Conservation (phyloP, 108 stramenopile species). For the Hondaea fermentalgiana region DNA sequence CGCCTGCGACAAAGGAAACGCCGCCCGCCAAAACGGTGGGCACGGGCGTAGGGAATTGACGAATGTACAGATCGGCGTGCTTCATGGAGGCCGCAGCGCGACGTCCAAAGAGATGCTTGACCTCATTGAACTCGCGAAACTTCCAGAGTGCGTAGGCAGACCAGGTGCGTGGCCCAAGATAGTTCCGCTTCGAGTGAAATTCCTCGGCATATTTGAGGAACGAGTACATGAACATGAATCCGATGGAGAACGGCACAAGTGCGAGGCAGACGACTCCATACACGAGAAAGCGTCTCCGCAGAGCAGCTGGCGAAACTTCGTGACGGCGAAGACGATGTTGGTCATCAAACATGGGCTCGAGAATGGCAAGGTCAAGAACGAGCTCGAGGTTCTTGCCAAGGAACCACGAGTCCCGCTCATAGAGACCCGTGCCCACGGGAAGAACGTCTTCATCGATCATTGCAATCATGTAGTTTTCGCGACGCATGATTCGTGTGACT, state of each 20-base stretch:
- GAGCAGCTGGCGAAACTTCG: conserved; percentile 67
- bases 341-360: conserved; percentile 95
- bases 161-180: conserved; percentile 88
- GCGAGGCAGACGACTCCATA: conserved; percentile 78
- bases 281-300: conserved; percentile 63
- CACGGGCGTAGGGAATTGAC: conserved; percentile 70
- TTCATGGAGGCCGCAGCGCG: conserved; percentile 69
- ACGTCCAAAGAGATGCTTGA: conserved; percentile 77
- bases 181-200: conserved; percentile 69
- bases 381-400: conserved; percentile 69
- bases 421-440: conserved; percentile 53
- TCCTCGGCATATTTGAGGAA: conserved; percentile 85
- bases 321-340: conserved; percentile 73
- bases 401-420: conserved; percentile 20
- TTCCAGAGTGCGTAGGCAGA: conserved; percentile 69
- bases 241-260: conserved; percentile 79
- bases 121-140: conserved; percentile 92
- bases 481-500: conserved; percentile 79
- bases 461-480: conserved; percentile 88
- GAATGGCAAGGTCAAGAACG: conserved; percentile 74
- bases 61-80: conserved; percentile 69
- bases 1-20: conserved; percentile 79
- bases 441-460: conserved; percentile 73
- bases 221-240: conserved; percentile 83
- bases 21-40: conserved; percentile 61